These are phyloP conservation scores for Austroboletus olivaceoglutinosus DNA, from an alignment of 1,284 basidiomycete genomes.

Conservation along the genomic window DNA sequence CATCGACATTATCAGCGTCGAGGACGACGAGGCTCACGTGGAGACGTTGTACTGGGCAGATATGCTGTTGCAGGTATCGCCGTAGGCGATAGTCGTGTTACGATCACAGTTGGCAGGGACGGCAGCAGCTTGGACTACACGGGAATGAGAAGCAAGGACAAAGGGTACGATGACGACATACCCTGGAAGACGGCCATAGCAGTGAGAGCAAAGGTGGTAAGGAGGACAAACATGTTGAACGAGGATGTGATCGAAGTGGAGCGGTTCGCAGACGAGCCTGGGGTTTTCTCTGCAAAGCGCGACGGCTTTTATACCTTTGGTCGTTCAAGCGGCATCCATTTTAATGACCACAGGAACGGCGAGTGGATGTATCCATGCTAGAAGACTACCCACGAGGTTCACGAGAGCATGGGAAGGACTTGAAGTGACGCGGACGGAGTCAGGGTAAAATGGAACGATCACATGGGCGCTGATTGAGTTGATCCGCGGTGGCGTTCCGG, in stretches of 20 bases:
- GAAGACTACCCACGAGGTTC: neutral
- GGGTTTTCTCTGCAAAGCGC: neutral
- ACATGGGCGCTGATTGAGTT: too few species aligned
- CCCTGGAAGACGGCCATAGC: conserved; percentile 14
- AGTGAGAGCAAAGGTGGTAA: conserved; percentile 16
- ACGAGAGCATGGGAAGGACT: neutral
- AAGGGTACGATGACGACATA: conserved; percentile 6
- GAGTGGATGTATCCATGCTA: neutral
- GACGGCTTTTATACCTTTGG: conserved; percentile 22
- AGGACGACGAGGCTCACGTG: conserved; percentile 33
- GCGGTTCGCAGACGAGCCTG: neutral
- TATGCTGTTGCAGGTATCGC: conserved; percentile 35
- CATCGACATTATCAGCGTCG: neutral
- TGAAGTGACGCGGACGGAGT: neutral
- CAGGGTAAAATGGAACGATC: neutral
- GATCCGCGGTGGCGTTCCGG: neutral
- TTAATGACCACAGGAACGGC: neutral
- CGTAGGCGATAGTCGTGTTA: conserved; percentile 37
- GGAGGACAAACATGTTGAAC: conserved; percentile 17
- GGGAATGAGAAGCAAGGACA: neutral
- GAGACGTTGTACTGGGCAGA: conserved; percentile 43
- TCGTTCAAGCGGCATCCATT: neutral
- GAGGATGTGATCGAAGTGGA: neutral
- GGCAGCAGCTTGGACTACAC: conserved; percentile 16
- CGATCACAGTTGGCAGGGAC: conserved; percentile 38